Base-by-base conservation (phyloP, 2,329 filamentous ascomycete species). In the Dactylellina sp. region DNA sequence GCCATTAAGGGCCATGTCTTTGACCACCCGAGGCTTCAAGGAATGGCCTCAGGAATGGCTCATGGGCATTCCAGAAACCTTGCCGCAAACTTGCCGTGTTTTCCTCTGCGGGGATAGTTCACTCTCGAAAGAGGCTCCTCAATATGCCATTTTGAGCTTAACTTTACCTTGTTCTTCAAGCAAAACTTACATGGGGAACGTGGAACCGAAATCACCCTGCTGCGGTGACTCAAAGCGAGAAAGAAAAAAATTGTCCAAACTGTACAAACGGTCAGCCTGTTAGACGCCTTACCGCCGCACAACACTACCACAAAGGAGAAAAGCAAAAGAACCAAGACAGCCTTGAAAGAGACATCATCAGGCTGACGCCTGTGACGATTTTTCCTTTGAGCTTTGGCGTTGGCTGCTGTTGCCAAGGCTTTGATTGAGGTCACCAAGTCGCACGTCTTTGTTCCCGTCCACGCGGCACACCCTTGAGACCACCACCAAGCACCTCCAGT, bases 271-370 rank as follows among this genome's bases (percentile, higher is more conserved):
- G 28, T 70, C 64, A 70, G 64, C 56, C 64, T 70, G 25, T 62
- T 62, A 70, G 49, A 40, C 64, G 64, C 64, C 64, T 70, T 70
- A 40, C 46, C 64, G 64, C 64, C 40, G 20, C 9, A 56, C 16
- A 6, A 42, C 12, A 25, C 28, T 24, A 24, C 40, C 14, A 24
- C n/a, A 2, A 1, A 55, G 12, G 12, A 1, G 5, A 55, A 1
- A 39, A 44, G 6, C 5, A 37, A 20, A 35, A 37, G 37, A 35
- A 37, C 12, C 7, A 6, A 16, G n/a, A 37, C 28, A 35, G 37
- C 40, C n/a, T 44, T 62, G 46, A 3, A n/a, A 16, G 11, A 25
- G 2, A 40, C 64, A 70, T 70, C 52, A 66, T 52, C 62, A 59
- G 62, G 62, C 62, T 60, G 63, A 47, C 11, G 46, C 55, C 63